Base-by-base conservation (phyloP, 1,139 yeast species). In the Chernovozyma aurita region DNA sequence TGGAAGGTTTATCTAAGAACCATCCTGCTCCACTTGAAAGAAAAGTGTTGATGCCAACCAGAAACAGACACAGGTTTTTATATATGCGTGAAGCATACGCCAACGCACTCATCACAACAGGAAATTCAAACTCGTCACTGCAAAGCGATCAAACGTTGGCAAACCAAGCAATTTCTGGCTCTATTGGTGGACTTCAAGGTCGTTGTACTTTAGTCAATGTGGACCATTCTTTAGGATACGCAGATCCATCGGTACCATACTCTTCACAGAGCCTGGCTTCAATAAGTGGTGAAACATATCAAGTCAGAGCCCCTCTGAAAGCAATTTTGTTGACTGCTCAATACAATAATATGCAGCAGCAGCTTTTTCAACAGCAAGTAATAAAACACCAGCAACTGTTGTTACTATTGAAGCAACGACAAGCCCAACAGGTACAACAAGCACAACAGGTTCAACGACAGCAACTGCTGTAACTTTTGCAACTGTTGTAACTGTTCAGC, bases 71-170 rank as follows among this genome's bases (percentile, higher is more conserved):
- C 31, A 72, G 78, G 39, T 86, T 85, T 50, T 69, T 88, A 43
- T 75, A 88, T 43, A 84, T 86, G 82, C 72, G 97, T 47, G 92
- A 84, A 53, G 80, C 83, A 70, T 82, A 83, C 61, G 88, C 90
- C 3, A 70, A 73, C 46, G 78, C 80, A 3, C 62, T 77, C 18
- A 63, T 78, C 6, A 61, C 61, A 21, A 55, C 62, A 15, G 62
- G 65, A 2, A 58, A 54, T 35, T 49, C 48, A 28, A 47, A 44
- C 11, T 47, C 50, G 30, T 39, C 59, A 29, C 53, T 40, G 35
- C 48, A 24, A n/a, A 50, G 42, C 20, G 72, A 65, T 28, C 70
- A 64, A 43, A 69, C 74, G 1, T 59, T 70, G 41, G 76, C 76
- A 4, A 70, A 67, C 45, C 76, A 70, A 50, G 76, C 76, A 4